These are phyloP conservation scores for Scheffersomyces lignicola DNA, from an alignment of 1,139 yeast genomes.

Conservation along the genomic window DNA sequence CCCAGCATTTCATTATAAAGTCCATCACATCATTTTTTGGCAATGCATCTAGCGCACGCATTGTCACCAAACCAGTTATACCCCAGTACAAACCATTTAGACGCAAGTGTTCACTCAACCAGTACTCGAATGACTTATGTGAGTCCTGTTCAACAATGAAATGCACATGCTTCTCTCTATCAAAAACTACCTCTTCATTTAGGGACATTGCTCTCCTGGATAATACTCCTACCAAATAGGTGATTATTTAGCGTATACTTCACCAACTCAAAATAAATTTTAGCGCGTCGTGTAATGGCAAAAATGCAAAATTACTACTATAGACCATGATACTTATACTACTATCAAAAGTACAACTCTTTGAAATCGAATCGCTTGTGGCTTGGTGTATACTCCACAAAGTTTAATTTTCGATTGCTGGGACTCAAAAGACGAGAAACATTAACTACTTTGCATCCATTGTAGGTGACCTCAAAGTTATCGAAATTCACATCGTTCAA, in stretches of 20 bases:
- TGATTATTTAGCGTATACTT: too few species aligned
- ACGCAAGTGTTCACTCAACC: constrained; percentile 88
- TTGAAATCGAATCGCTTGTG: constrained; percentile 50
- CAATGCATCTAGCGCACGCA: constrained; percentile 56
- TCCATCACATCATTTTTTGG: constrained; percentile 59
- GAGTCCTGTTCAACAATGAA: constrained; percentile 41
- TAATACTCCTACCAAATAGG: too few species aligned
- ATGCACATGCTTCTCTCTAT: constrained; percentile 32
- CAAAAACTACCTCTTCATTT: too few species aligned
- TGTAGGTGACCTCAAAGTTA: constrained; percentile 71
- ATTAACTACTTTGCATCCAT: constrained; percentile 80
- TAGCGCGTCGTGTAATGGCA: too few species aligned
- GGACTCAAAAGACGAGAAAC: constrained; percentile 57
- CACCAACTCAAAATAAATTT: too few species aligned
- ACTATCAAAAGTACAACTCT: constrained; percentile 41
- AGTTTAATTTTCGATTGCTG: constrained; percentile 52
- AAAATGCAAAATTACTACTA: too few species aligned
- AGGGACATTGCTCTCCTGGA: too few species aligned
- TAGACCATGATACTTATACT: neutral
- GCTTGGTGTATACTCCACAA: constrained; percentile 70
- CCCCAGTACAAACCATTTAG: constrained; percentile 98
- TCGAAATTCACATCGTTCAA: constrained; percentile 72
- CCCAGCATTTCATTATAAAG: constrained; percentile 72
- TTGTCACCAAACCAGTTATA: constrained; percentile 65
- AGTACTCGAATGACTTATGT: constrained; percentile 61